Conservation (phyloP, 2,329 filamentous ascomycete species). For the Arthrobotrys megalospora region DNA sequence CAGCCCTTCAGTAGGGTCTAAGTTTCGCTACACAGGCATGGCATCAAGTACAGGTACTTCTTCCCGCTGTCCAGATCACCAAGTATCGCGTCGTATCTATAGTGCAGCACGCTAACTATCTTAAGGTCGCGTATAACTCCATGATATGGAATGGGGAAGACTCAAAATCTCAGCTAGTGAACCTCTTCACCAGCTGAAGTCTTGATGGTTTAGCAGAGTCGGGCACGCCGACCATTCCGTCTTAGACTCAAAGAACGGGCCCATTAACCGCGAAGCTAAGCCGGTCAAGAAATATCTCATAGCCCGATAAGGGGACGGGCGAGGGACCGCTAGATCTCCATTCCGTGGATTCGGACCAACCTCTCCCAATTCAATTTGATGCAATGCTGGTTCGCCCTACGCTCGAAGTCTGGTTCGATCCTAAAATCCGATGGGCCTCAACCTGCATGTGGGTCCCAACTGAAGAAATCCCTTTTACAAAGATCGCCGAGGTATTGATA, state of each 20-base stretch:
- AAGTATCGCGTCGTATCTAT: constrained; percentile 26
- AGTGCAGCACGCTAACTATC: constrained; percentile 39
- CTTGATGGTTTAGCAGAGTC: constrained; percentile 11
- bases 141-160: background rate
- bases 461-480: constrained; percentile 1
- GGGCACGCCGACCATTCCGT: background rate
- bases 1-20: constrained; percentile 20
- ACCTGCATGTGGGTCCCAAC: constrained; percentile 20
- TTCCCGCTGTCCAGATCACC: background rate
- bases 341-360: constrained; percentile 11
- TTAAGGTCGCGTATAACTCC: constrained; percentile 18
- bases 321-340: background rate
- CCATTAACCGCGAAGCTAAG: background rate
- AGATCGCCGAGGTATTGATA: constrained; percentile 36
- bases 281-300: constrained; percentile 4
- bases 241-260: background rate
- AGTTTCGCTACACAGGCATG: constrained; percentile 7
- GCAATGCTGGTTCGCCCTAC: constrained; percentile 26
- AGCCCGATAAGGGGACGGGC: background rate
- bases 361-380: constrained; percentile 20
- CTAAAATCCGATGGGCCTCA: constrained; percentile 30
- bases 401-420: constrained; percentile 21
- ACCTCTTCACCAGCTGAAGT: constrained; percentile 6
- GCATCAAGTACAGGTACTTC: constrained; percentile 27
- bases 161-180: background rate